Percentiles rank a stretch among this genome's conserved stretches.
Conservation (phyloP, 768 basidiomycete species). For the Boletus patriciae region DNA sequence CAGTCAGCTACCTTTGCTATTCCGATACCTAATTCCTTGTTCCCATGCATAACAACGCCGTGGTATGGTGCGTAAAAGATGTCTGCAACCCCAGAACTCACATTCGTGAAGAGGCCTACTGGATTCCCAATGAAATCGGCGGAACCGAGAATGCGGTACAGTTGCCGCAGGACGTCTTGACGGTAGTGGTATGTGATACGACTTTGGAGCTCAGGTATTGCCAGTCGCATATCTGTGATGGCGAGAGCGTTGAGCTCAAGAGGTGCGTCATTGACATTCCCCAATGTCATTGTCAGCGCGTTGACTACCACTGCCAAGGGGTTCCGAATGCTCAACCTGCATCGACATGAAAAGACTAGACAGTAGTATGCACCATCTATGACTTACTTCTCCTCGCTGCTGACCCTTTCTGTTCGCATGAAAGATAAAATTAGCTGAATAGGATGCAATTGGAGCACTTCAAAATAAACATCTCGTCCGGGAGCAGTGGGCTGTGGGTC, state of each 20-base stretch:
- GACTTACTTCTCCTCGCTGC: slow-evolving; percentile 87
- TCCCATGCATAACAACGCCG: slow-evolving; percentile 94
- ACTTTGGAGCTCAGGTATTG: slow-evolving; percentile 77
- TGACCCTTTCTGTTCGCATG: slow-evolving; percentile 94
- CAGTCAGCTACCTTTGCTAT: slow-evolving; percentile 73
- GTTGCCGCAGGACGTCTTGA: slow-evolving; percentile 88
- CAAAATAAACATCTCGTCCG: slow-evolving; percentile 90
- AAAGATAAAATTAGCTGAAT: slow-evolving; percentile 92
- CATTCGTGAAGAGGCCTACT: slow-evolving; percentile 96
- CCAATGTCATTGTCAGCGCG: slow-evolving; percentile 93
- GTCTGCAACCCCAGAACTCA: slow-evolving; percentile 95
- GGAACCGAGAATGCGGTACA: slow-evolving; percentile 96
- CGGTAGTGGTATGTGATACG: slow-evolving; percentile 91
- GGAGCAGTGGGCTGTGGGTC: slow-evolving; percentile 66
- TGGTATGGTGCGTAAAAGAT: slow-evolving; percentile 99
- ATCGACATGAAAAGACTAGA: slow-evolving; percentile 4
- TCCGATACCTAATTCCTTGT: slow-evolving; percentile 89
- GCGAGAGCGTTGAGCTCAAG: slow-evolving; percentile 91
- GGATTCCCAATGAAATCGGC: slow-evolving; percentile 97
- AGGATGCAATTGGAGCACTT: slow-evolving; percentile 92
- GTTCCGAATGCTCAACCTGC: slow-evolving; percentile 75
- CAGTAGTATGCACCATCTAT: background rate
- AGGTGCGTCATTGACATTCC: slow-evolving; percentile 95
- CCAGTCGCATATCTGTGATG: slow-evolving; percentile 91
- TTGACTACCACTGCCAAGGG: slow-evolving; percentile 92